Conservation (phyloP, 257 asterid genomes). For the Solanum habrochaites region DNA sequence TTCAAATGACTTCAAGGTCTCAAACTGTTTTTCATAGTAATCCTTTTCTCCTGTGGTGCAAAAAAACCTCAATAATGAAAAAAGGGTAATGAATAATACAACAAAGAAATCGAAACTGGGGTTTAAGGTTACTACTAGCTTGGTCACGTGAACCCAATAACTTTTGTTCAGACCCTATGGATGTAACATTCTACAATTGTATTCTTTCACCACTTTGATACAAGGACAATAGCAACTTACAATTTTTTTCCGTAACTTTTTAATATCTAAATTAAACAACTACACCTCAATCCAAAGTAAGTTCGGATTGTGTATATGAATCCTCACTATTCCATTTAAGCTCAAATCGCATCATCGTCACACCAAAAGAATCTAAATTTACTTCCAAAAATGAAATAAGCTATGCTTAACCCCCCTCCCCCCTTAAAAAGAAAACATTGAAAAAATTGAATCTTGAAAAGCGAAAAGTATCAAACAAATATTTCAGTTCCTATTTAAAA, state of each 20-base stretch:
- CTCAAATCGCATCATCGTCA: background rate
- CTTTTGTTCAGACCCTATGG: background rate
- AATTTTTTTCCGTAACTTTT: background rate
- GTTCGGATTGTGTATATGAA: background rate
- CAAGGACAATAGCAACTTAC: background rate
- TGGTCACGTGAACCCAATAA: background rate
- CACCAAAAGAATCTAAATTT: background rate
- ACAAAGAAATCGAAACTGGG: background rate
- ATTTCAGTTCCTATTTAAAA: background rate
- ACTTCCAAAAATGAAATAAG: background rate
- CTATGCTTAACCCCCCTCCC: too few relatives aligned
- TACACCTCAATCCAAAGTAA: background rate
- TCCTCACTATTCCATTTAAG: background rate
- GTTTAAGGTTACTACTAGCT: background rate
- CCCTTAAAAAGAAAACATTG: too few relatives aligned
- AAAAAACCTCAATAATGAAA: background rate
- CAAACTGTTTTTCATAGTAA: slow-evolving; percentile 72
- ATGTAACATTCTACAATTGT: background rate
- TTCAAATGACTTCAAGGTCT: slow-evolving; percentile 68
- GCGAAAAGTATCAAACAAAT: background rate
- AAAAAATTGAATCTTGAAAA: background rate
- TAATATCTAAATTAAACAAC: background rate
- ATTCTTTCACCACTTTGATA: background rate
- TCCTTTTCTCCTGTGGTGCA: slow-evolving; percentile 51
- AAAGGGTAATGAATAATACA: background rate